Conservation (phyloP, 2,329 filamentous ascomycete genomes). For the Ophiocordyceps camponoti-floridani region DNA sequence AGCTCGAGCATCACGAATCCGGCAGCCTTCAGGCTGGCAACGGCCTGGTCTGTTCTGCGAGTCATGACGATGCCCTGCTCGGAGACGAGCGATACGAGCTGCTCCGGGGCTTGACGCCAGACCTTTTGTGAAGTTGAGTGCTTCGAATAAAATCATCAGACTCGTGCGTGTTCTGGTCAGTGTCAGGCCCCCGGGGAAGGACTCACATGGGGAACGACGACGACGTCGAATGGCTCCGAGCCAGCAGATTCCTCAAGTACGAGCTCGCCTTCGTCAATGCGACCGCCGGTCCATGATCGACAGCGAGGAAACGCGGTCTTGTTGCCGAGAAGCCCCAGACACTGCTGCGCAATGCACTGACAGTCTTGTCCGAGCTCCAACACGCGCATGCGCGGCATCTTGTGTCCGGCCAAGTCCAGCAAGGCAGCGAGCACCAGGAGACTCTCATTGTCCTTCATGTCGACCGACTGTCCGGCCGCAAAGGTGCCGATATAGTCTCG, state of each 20-base stretch:
- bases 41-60: neutral
- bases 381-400: neutral
- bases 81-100: neutral
- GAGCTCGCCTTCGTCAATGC: neutral
- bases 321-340: neutral
- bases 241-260: neutral
- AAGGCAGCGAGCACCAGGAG: neutral
- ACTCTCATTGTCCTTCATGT: neutral
- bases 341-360: neutral
- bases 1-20: neutral
- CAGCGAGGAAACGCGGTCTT: neutral
- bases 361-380: neutral
- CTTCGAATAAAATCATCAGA: neutral
- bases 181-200: too few species aligned
- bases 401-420: neutral
- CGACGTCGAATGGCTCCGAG: neutral
- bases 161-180: neutral
- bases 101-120: neutral
- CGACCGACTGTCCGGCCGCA: neutral
- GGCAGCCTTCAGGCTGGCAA: neutral
- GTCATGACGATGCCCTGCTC: neutral
- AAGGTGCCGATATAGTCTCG: neutral
- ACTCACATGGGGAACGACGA: neutral
- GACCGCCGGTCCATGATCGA: neutral
- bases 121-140: neutral